Base-by-base conservation (phyloP, 805 yeast genomes). In the Candida tallmaniae region DNA sequence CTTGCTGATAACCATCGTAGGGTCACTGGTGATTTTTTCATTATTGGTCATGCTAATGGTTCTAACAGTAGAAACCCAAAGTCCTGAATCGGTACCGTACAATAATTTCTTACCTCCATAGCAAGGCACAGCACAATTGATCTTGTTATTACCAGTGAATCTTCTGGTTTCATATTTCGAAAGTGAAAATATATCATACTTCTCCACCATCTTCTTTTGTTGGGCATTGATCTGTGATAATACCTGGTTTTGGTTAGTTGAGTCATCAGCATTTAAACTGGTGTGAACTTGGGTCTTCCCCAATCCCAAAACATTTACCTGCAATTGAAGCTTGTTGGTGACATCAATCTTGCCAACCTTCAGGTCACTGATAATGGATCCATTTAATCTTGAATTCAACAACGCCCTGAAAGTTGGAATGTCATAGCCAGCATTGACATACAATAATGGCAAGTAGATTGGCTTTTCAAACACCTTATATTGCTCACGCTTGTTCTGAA, bases 101-200 rank as follows among this genome's bases (percentile, higher is more conserved):
- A 93, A 57, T 44, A 89, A 62, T 53, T 89, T 85, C 44, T 95
- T 75, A 14, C 97, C 97, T 34, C 96, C 96, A 52, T 93, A 95
- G 56, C 85, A 83, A 22, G 96, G 95, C 25, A 84, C 88, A 19
- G 88, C 90, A 65, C 97, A 88, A 52, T 86, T 88, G 48, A 90
- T 84, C 41, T 83, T 76, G 52, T 89, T 67, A 70, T 70, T 67
- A 31, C 79, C 76, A 44, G 78, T 87, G 58, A 89, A 89, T 50
- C 78, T 77, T 41, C 83, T 70, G 16, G 86, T 80, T 44, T 83
- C 84, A 36, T 86, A 69, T 41, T 87, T 82, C 12, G 80, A 78
- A 43, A 82, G 64, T 1, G 93, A 80, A 57, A 83, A 88, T 42
- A 90, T 82, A 46, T 87, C 93, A 40, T 87, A 76, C 35, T 77